Conservation (phyloP, 164 flowering plant species). For the Santalum album region DNA sequence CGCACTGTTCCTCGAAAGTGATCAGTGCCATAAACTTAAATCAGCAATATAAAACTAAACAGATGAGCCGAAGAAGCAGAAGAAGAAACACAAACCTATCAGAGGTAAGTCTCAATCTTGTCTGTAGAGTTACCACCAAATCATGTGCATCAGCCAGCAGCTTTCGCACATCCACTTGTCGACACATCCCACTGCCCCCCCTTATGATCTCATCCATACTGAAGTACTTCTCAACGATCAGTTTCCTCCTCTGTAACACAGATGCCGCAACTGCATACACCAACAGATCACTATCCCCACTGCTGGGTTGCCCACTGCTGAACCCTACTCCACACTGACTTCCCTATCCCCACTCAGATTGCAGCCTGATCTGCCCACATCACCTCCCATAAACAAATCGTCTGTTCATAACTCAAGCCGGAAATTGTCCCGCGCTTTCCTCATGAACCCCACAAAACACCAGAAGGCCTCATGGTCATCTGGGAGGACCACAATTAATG, state of each 20-base stretch:
- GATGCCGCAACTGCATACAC: conserved; percentile 92
- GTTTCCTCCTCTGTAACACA: conserved; percentile 77
- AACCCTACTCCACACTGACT: conserved; percentile 81
- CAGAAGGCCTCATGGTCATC: conserved; percentile 92
- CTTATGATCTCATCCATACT: conserved; percentile 92
- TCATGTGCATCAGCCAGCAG: conserved; percentile 87
- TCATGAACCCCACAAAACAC: conserved; percentile 97
- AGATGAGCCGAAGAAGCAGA: too few relatives aligned
- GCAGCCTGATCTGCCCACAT: conserved; percentile 99
- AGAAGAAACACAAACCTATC: too few relatives aligned
- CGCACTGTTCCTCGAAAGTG: neutral
- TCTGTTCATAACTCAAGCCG: conserved; percentile 79
- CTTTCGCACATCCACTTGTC: conserved; percentile 92
- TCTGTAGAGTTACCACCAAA: conserved; percentile 79
- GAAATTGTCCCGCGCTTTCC: conserved; percentile 85
- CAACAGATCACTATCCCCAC: conserved; percentile 77
- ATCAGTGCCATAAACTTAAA: neutral
- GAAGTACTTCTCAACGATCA: conserved; percentile 74
- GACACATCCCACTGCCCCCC: conserved; percentile 90
- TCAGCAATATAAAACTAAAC: too few relatives aligned
- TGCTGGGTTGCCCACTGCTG: conserved; percentile 83
- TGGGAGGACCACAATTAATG: conserved; percentile 57
- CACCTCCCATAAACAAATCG: conserved; percentile 89
- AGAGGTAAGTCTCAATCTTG: conserved; percentile 36
- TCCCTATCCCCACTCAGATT: conserved; percentile 72